phyloP scores from a whole-genome alignment of 768 basidiomycete species.

The Lanmaoa rubissima region DNA sequence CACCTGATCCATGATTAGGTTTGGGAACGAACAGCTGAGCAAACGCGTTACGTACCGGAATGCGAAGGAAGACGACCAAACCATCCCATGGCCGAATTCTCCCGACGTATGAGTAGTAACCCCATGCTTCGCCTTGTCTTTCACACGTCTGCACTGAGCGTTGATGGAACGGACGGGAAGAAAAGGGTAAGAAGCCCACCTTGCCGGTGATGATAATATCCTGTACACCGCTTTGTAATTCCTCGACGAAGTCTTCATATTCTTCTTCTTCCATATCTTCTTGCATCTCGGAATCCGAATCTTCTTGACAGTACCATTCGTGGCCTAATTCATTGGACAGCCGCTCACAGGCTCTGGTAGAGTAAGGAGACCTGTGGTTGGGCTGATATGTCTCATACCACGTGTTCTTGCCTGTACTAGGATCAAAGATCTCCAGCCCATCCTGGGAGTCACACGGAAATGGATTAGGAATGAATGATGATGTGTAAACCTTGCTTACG shows the following conservation, averaged over 20 bases:
- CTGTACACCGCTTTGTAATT: slow-evolving; percentile 40
- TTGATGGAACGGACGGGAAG: not conserved
- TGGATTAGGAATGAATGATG: slow-evolving; percentile 7
- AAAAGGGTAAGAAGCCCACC: slow-evolving; percentile 30
- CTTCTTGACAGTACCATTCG: slow-evolving; percentile 28
- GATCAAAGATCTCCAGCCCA: slow-evolving; percentile 42
- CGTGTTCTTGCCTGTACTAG: slow-evolving; percentile 35
- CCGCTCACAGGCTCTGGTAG: slow-evolving; percentile 34
- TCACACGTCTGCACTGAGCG: slow-evolving; percentile 37
- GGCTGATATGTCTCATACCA: slow-evolving; percentile 49
- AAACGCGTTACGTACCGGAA: slow-evolving; percentile 37
- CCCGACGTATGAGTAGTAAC: slow-evolving; percentile 45
- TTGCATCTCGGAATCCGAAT: slow-evolving; percentile 14
- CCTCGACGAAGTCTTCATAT: slow-evolving; percentile 39
- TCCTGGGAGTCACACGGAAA: slow-evolving; percentile 31
- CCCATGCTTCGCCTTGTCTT: slow-evolving; percentile 49
- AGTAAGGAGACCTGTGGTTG: slow-evolving; percentile 37
- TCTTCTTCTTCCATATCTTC: slow-evolving; percentile 36
- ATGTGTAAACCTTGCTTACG: slow-evolving; percentile 26
- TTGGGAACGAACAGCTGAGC: slow-evolving; percentile 1
- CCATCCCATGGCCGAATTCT: slow-evolving; percentile 53
- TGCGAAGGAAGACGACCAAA: slow-evolving; percentile 43
- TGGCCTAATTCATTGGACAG: slow-evolving; percentile 6
- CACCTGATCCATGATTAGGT: slow-evolving; percentile 30
- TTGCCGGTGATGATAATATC: slow-evolving; percentile 55